These are phyloP conservation scores for Globisporangium ultimum DNA, from an alignment of 352 stramenopile species.

Conservation along the genomic window DNA sequence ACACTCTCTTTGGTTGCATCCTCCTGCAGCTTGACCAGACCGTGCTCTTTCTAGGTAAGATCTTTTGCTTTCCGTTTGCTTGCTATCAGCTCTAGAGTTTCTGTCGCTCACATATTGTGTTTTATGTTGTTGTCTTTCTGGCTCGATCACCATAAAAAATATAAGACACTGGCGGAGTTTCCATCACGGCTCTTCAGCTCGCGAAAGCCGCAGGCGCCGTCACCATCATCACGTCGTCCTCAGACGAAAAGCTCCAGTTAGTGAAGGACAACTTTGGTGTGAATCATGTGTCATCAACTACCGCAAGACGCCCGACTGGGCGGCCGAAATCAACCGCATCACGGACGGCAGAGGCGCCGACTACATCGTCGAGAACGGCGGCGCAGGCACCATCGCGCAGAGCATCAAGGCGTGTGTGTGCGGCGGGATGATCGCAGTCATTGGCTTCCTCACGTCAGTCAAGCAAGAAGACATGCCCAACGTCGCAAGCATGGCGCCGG, in stretches of 20 bases:
- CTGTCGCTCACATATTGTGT: too few relatives aligned
- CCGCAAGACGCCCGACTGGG: constrained; percentile 25
- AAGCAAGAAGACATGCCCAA: constrained; percentile 31
- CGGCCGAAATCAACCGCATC: constrained; percentile 18
- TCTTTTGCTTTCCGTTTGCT: too few relatives aligned
- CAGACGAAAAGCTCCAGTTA: constrained; percentile 23
- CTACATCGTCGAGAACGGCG: constrained; percentile 33
- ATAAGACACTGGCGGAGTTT: constrained; percentile 19
- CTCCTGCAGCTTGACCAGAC: constrained; percentile 10
- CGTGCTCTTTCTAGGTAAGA: constrained; percentile 17
- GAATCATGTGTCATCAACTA: constrained; percentile 35
- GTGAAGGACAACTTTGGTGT: constrained; percentile 27
- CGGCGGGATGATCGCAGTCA: constrained; percentile 25
- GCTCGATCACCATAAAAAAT: too few relatives aligned
- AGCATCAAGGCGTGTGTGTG: constrained; percentile 24
- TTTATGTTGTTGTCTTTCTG: too few relatives aligned
- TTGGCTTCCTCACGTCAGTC: constrained; percentile 24
- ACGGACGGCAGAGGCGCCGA: constrained; percentile 23
- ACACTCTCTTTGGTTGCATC: too few relatives aligned
- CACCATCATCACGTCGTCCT: constrained; percentile 30
- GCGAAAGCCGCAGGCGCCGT: constrained; percentile 28
- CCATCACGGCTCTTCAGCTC: constrained; percentile 24
- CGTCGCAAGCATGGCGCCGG: constrained; percentile 16
- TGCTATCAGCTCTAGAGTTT: too few relatives aligned
- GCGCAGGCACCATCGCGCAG: constrained; percentile 29